phyloP scores from a whole-genome alignment of 495 filamentous ascomycete genomes.

The Hypomontagnella submonticulosa region DNA sequence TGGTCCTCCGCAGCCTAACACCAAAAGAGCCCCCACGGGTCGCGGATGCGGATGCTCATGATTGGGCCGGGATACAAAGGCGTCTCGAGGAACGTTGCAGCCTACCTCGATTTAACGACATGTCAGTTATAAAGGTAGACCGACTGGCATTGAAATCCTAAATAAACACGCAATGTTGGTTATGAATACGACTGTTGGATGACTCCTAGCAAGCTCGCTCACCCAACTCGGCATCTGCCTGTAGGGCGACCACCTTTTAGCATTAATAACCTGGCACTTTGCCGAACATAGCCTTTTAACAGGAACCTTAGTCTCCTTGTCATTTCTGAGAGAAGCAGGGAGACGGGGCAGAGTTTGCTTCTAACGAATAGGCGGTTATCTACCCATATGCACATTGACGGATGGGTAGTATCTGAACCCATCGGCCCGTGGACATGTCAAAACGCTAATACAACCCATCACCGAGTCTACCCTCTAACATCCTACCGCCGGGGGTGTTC shows the following conservation, averaged over 20 bases:
- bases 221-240: slow-evolving; percentile 17
- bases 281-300: background rate
- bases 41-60: slow-evolving; percentile 25
- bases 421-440: slow-evolving; percentile 41
- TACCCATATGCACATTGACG: slow-evolving; percentile 22
- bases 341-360: slow-evolving; percentile 7
- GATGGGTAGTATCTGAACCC: slow-evolving; percentile 36
- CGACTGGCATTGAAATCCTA: slow-evolving; percentile 19
- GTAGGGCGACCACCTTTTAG: no score
- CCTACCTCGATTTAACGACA: slow-evolving; percentile 24
- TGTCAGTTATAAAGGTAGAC: slow-evolving; percentile 12
- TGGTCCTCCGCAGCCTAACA: slow-evolving; percentile 15
- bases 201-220: background rate
- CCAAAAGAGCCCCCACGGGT: slow-evolving; percentile 26
- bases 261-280: no score
- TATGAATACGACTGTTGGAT: slow-evolving; percentile 18
- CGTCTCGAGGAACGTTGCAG: slow-evolving; percentile 39
- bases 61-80: slow-evolving; percentile 37
- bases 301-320: background rate
- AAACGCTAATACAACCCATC: slow-evolving; percentile 36
- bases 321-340: slow-evolving; percentile 6
- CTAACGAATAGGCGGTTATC: slow-evolving; percentile 18
- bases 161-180: slow-evolving; percentile 11
- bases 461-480: slow-evolving; percentile 31
- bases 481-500: slow-evolving; percentile 4